Evolutionary conservation across 2,329 filamentous ascomycete genomes (phyloP), one percentile per base, ranked within the genome.

Genomic region (Curvularia hawaiiensis): DNA sequence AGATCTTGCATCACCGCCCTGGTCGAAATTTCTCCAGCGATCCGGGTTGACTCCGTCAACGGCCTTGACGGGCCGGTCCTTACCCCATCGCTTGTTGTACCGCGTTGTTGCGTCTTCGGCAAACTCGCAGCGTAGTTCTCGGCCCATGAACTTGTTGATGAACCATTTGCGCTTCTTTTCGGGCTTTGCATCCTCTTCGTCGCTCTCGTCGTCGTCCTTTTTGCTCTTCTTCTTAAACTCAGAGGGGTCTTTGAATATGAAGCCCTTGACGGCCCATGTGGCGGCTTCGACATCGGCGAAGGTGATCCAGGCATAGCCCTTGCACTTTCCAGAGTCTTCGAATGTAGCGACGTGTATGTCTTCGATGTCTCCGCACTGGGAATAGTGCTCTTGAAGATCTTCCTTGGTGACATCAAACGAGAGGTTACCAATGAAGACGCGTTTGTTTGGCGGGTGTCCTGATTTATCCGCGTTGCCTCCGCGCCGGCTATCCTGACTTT

Each of bases 271-370:
- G 3, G 90, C 91, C 69, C 84, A 84, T 49, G 88, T 85, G 0
- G 92, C 92, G 0, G 89, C 85, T 55, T 90, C 87, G 11, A 93
- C 73, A 50, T 92, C 88, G 72, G 89, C 88, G 77, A 98, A 99
- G 60, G 91, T 91, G 60, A 99, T 87, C 93, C 95, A 99, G 6
- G 89, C 95, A 78, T 90, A 99, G 18, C 95, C 96, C 80, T 98
- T 98, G 82, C 95, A 99, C 80, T 98, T 99, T 43, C 95, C 95
- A 20, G 89, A 89, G 76, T 99, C 96, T 77, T 98, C 91, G 73
- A 99, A 99, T 0, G 93, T 97, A 3, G 95, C 95, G 65, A 98
- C 82, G 78, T 96, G 94, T 63, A 92, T 85, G 79, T 90, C 90
- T 52, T 88, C 86, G 60, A 98, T 86, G 61, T 88, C 83, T 50